Percentiles rank a stretch among this genome's conserved stretches.
Conservation (phyloP, 495 filamentous ascomycete genomes). For the Aspergillus wentii region DNA sequence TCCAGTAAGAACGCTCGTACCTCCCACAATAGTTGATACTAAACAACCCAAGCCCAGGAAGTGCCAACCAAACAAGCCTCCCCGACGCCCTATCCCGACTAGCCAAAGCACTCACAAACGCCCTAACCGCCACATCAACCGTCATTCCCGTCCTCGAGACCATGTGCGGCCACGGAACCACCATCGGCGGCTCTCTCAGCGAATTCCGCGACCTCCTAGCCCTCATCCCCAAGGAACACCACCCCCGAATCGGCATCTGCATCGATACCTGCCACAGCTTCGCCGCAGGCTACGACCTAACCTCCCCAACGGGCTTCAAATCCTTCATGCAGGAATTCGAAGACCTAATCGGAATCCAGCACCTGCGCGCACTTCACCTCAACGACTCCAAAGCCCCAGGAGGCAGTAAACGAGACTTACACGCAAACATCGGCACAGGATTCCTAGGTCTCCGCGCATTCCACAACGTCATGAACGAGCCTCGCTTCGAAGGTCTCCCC, state of each 20-base stretch:
- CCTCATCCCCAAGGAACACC: conserved; percentile 61
- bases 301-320: conserved; percentile 66
- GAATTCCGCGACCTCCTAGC: conserved; percentile 82
- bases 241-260: conserved; percentile 87
- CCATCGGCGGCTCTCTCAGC: conserved; percentile 79
- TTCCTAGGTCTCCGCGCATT: conserved; percentile 89
- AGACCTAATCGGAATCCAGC: conserved; percentile 68
- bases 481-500: conserved; percentile 68
- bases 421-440: conserved; percentile 91
- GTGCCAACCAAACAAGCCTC: conserved; percentile 59
- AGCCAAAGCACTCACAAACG: conserved; percentile 71
- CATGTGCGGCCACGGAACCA: conserved; percentile 86
- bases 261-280: conserved; percentile 96
- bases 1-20: conserved; percentile 54
- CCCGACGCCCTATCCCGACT: conserved; percentile 70
- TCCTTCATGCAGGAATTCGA: conserved; percentile 72
- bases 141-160: conserved; percentile 88
- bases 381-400: conserved; percentile 93
- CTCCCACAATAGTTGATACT: conserved; percentile 8
- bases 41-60: conserved; percentile 58
- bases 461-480: conserved; percentile 84
- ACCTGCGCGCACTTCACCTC: conserved; percentile 80
- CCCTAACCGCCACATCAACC: conserved; percentile 65
- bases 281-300: conserved; percentile 87
- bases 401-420: conserved; percentile 71